These are phyloP conservation scores for Cytospora piceae DNA, from an alignment of 2,329 filamentous ascomycete species.

Conservation along the genomic window DNA sequence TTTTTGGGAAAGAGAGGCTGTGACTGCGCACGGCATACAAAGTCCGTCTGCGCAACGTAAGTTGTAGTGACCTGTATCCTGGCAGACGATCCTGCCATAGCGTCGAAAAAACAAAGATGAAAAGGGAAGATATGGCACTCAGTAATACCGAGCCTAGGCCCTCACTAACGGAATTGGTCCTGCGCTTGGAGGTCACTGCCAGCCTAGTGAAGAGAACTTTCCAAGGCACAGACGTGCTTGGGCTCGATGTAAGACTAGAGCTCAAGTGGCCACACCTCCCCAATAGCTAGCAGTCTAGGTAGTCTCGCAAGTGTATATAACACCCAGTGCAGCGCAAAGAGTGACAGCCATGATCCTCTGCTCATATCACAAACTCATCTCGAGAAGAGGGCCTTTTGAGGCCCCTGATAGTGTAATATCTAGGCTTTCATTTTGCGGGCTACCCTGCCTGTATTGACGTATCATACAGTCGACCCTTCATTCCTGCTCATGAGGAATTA, in stretches of 20 bases:
- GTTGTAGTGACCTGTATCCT: background rate
- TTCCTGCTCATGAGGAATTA: conserved; percentile 1
- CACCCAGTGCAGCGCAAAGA: background rate
- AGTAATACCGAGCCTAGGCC: no score
- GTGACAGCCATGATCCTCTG: background rate
- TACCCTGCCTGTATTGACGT: conserved; percentile 13
- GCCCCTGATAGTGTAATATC: background rate
- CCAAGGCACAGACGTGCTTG: background rate
- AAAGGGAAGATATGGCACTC: no score
- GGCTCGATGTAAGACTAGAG: background rate
- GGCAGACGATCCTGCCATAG: no score
- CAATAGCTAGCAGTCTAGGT: background rate
- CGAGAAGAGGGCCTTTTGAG: background rate
- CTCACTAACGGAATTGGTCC: background rate
- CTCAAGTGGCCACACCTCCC: background rate
- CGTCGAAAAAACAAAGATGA: no score
- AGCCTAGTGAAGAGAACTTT: background rate
- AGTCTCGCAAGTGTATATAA: background rate
- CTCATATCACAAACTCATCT: background rate
- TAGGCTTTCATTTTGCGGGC: conserved; percentile 3
- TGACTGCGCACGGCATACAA: background rate
- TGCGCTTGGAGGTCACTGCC: background rate
- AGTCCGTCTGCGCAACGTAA: background rate
- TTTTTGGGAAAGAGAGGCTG: no score
- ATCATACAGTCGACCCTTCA: conserved; percentile 4